Base-by-base conservation (phyloP, 495 filamentous ascomycete genomes). In the Hyaloscypha finlandica region DNA sequence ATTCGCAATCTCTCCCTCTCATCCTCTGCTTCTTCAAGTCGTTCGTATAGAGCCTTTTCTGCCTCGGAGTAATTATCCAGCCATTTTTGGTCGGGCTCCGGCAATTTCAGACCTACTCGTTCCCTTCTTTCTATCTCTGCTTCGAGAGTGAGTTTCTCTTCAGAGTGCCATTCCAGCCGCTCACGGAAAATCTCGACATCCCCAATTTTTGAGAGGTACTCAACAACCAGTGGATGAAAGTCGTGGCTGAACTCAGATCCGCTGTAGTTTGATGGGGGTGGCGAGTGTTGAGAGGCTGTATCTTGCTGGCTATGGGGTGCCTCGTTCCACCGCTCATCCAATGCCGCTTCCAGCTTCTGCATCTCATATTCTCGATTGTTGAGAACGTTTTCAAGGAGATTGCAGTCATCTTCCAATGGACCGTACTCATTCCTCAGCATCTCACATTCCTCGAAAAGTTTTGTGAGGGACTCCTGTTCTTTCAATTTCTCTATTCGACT, bases 171-270 rank as follows among this genome's bases (percentile, higher is more conserved):
- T 29, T 68, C 59, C 2, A 62, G 25, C 20, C 51, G 48, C 60
- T 68, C 65, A 2, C 52, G 42, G 11, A 42, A 48, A 8, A 63
- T 61, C 3, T 68, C 58, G 19, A 68, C 59, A 48, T 68, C 65
- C 2, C 65, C 65, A 1, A 63, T n/a, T 48, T 51, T 55, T 8
- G 65, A 68, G 0, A 68, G 35, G 32, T 53, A 68, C 57, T 58
- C n/a, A 2, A 3, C 9, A n/a, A 62, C 48, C 4, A 63, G 0
- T 31, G 65, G 65, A 35, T 68, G 65, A 6, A 20, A 57, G 0
- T 0, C 3, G 5, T 29, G 22, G 4, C 56, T 63, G 14, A 61
- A 4, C 33, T 52, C 51, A 4, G 32, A 45, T 30, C 58, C 64
- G 20, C 31, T 57, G 16, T 52, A 3, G 4, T 60, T 53, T 1